Conservation (phyloP, 2,329 filamentous ascomycete genomes). For the Pezicula radicicola region DNA sequence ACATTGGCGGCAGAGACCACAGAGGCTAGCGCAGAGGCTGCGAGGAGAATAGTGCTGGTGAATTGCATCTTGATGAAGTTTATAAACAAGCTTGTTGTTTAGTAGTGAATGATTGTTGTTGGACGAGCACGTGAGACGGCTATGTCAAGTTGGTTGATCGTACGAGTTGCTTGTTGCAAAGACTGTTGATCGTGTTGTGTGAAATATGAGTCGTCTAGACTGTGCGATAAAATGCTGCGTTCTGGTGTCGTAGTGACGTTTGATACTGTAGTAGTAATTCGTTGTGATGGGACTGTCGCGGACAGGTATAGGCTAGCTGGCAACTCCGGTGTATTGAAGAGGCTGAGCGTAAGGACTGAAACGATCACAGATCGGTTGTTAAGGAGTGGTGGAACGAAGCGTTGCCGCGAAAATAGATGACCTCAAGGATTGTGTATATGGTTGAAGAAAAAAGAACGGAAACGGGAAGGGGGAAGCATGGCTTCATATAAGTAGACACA, state of each 20-base stretch:
- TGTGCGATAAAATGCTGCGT: background rate
- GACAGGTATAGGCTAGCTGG: constrained; percentile 1
- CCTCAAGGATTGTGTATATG: no score
- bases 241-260: background rate
- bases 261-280: background rate
- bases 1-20: constrained; percentile 40
- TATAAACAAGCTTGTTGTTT: constrained; percentile 6
- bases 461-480: background rate
- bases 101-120: constrained; percentile 17
- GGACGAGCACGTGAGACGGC: constrained; percentile 10
- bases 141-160: constrained; percentile 23
- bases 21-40: constrained; percentile 39
- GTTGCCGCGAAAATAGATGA: no score
- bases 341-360: constrained; percentile 2
- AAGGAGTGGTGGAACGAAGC: background rate
- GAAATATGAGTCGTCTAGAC: background rate
- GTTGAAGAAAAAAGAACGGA: background rate
- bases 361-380: constrained; percentile 1
- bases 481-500: background rate
- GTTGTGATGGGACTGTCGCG: background rate
- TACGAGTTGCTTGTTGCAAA: constrained; percentile 1
- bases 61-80: constrained; percentile 49
- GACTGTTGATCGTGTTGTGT: background rate
- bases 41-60: constrained; percentile 34
- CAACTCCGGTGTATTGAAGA: background rate